Conservation (phyloP, 208 protist genomes). For the Crithidia expoeki region DNA sequence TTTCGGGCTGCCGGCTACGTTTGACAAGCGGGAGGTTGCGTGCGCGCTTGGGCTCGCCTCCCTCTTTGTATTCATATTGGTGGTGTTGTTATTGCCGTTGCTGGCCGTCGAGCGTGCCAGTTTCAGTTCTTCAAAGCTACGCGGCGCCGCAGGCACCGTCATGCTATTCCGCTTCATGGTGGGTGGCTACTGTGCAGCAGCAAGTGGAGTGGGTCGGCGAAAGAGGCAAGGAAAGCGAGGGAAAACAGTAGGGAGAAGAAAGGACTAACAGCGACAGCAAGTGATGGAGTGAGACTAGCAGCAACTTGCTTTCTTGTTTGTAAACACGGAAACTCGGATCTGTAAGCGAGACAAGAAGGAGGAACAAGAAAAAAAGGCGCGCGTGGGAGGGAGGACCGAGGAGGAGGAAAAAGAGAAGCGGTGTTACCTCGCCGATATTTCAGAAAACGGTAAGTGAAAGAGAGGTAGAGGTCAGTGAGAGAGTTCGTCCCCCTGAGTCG, state of each 20-base stretch:
- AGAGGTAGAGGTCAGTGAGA: not conserved
- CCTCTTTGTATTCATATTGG: not conserved
- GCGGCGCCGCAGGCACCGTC: constrained; percentile 9
- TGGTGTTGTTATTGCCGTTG: constrained; percentile 7
- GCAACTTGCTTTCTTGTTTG: not conserved
- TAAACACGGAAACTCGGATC: too few species aligned
- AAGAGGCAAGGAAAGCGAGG: not conserved
- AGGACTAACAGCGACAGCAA: constrained; percentile 16
- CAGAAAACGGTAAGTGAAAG: not conserved
- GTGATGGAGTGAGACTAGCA: not conserved
- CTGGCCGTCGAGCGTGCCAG: constrained; percentile 4
- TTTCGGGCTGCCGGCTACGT: not conserved
- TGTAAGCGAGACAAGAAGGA: too few species aligned
- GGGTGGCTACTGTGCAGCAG: not conserved
- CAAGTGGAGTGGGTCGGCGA: not conserved
- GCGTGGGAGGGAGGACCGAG: too few species aligned
- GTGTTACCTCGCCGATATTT: not conserved
- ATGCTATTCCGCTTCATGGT: constrained; percentile 23
- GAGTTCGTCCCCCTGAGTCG: not conserved
- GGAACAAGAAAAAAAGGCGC: too few species aligned
- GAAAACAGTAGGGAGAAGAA: not conserved
- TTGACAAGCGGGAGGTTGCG: not conserved
- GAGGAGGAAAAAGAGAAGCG: not conserved
- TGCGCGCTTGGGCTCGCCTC: not conserved
- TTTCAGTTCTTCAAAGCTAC: constrained; percentile 25